Conservation (phyloP, 2,329 filamentous ascomycete species). For the Aspergillus phoenicis region DNA sequence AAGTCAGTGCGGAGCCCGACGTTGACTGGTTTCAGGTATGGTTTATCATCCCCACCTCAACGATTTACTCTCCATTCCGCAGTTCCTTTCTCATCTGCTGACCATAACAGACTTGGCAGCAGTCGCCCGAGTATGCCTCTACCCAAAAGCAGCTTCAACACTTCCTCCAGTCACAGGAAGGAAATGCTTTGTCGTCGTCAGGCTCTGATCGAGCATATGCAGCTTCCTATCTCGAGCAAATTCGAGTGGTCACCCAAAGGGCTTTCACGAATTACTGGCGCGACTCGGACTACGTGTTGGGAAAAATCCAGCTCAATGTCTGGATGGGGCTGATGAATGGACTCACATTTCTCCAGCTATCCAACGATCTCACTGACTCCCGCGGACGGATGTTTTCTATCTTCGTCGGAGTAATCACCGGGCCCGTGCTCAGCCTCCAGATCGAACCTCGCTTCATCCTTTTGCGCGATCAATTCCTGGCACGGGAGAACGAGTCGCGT, state of each 20-base stretch:
- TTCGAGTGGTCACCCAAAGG: slow-evolving; percentile 60
- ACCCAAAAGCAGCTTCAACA: too few relatives aligned
- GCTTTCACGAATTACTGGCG: slow-evolving; percentile 22
- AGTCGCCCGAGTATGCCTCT: too few relatives aligned
- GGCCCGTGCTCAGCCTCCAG: slow-evolving; percentile 8
- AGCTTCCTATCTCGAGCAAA: slow-evolving; percentile 51
- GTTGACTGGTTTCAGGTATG: too few relatives aligned
- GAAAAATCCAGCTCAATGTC: slow-evolving; percentile 12
- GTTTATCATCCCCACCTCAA: too few relatives aligned
- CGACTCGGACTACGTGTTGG: slow-evolving; percentile 15
- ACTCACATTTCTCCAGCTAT: slow-evolving; percentile 8
- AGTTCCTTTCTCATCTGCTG: too few relatives aligned
- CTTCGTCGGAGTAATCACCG: slow-evolving; percentile 11
- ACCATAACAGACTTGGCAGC: too few relatives aligned
- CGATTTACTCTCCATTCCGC: too few relatives aligned
- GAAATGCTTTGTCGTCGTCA: neutral
- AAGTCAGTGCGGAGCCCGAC: slow-evolving; percentile 37
- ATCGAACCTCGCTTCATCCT: slow-evolving; percentile 20
- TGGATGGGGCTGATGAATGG: slow-evolving; percentile 16
- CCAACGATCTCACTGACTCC: neutral
- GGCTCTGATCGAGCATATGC: slow-evolving; percentile 8
- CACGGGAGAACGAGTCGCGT: slow-evolving; percentile 16
- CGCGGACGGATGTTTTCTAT: slow-evolving; percentile 8
- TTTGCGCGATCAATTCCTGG: slow-evolving; percentile 13
- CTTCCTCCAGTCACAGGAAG: neutral